These are phyloP conservation scores for Tilletiopsis washingtonensis DNA, from an alignment of 1,284 basidiomycete genomes.

Conservation along the genomic window DNA sequence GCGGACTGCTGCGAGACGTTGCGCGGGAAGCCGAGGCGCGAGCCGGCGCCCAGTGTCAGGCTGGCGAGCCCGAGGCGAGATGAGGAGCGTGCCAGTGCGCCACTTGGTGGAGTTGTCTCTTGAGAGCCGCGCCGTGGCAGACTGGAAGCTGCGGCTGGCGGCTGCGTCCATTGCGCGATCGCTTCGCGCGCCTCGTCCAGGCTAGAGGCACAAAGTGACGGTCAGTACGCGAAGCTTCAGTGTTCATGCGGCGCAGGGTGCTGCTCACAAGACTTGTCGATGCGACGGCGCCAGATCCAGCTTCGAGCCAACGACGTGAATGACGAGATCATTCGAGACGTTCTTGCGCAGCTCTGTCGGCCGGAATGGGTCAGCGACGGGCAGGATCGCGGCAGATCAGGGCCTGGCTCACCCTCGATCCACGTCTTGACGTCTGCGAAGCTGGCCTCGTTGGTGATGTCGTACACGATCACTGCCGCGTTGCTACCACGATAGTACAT, in stretches of 20 bases:
- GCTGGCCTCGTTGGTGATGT: slow-evolving; percentile 82
- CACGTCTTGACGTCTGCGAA: slow-evolving; percentile 87
- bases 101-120: too few species aligned
- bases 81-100: background rate
- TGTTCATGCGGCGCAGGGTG: background rate
- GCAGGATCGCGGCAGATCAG: slow-evolving; percentile 1
- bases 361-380: background rate
- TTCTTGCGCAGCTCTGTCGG: slow-evolving; percentile 65
- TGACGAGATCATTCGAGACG: slow-evolving; percentile 66
- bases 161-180: slow-evolving; percentile 1
- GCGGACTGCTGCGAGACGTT: background rate
- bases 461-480: slow-evolving; percentile 91
- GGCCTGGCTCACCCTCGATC: slow-evolving; percentile 57
- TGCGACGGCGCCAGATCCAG: slow-evolving; percentile 57
- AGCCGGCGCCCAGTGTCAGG: background rate
- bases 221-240: background rate
- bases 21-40: background rate
- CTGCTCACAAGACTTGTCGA: slow-evolving; percentile 1
- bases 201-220: background rate
- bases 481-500: slow-evolving; percentile 99
- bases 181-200: slow-evolving; percentile 4
- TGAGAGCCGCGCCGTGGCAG: too few species aligned
- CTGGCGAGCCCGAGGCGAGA: background rate
- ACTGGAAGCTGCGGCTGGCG: background rate
- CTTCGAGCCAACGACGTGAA: slow-evolving; percentile 86